Percentiles rank a stretch among this genome's conserved stretches.
These are phyloP conservation scores for Cystobasidium slooffiae DNA, from an alignment of 1,284 basidiomycete genomes.

Conservation along the genomic window DNA sequence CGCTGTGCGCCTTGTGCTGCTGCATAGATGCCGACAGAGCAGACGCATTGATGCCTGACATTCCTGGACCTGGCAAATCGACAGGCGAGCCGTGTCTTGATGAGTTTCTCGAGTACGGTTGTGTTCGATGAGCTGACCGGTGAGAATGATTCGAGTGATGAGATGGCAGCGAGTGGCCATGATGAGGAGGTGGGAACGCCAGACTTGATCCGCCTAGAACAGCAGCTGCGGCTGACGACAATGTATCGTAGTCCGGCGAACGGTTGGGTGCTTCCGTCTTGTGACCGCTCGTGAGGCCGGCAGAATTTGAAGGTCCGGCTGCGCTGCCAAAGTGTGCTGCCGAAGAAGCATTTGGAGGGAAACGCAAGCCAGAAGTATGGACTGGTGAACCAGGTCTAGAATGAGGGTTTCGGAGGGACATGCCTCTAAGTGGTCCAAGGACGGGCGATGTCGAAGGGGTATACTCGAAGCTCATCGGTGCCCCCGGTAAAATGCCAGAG, in stretches of 20 bases:
- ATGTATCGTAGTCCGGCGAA: constrained; percentile 32
- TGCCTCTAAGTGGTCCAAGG: constrained; percentile 71
- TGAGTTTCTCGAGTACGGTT: constrained; percentile 32
- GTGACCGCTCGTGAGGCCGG: background rate
- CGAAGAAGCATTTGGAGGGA: constrained; percentile 21
- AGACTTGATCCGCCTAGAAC: constrained; percentile 13
- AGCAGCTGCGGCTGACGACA: constrained; percentile 16
- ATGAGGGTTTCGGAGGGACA: constrained; percentile 45
- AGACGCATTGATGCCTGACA: background rate
- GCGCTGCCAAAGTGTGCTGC: background rate
- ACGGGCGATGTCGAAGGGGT: constrained; percentile 72
- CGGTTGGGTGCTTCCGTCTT: constrained; percentile 1
- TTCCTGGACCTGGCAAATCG: background rate
- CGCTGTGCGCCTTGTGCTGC: constrained; percentile 9
- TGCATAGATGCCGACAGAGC: background rate
- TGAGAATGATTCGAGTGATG: constrained; percentile 32
- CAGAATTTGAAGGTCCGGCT: background rate
- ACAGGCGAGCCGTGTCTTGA: constrained; percentile 29
- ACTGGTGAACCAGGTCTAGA: constrained; percentile 33
- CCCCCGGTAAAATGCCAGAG: constrained; percentile 6
- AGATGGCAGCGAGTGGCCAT: constrained; percentile 13
- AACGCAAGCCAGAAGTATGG: constrained; percentile 26
- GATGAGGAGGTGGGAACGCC: background rate
- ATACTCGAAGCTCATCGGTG: constrained; percentile 53
- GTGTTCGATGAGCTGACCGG: constrained; percentile 23